Base-by-base conservation (phyloP, 345 rosid species). In the Melastoma malabathricum region DNA sequence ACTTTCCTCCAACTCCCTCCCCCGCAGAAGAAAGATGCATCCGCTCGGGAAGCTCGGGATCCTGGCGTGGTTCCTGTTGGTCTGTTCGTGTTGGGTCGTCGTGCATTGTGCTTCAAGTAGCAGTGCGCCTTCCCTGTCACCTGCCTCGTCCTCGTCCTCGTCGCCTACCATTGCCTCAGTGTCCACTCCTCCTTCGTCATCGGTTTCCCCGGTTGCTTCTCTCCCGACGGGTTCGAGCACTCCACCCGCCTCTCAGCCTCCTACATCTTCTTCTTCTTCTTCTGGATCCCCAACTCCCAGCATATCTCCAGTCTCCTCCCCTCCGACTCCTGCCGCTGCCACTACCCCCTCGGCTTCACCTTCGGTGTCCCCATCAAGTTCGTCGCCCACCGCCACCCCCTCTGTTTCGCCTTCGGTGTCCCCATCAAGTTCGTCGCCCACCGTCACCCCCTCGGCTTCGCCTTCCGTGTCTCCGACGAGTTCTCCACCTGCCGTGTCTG, bases 51-150 rank as follows among this genome's bases (percentile, higher is more conserved):
- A 46, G 25, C 3, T 51, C 13, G 56, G 13, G 25, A 15, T 59
- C 9, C 50, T 43, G 48, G 43, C 22, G 34, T n/a, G 47, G 17
- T 18, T 59, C 31, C 18, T 25, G 4, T 61, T 46, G 29, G 48
- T 13, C 18, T 65, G 57, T 52, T 60, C 4, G 1, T 60, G 6
- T 3, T 44, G 6, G 47, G 20, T 54, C 14, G 13, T 34, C 12
- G 41, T 34, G 2, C 44, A 38, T 3, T 51, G 22, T 15, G 44
- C 54, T 34, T 6, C 41, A 9, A 34, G 12, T 41, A 41, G 19
- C 59, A 23, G 29, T 38, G 59, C 61, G 22, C 52, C 59, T 48
- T 59, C 68, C 16, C 44, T 62, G 47, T 45, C 65, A 15, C 65
- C 66, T 1, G 49, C 55, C 19, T 59, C 67, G 18, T 47, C 52